Evolutionary conservation across 2,329 filamentous ascomycete species (phyloP).

Genomic region (Dactylellina drechsleri): DNA sequence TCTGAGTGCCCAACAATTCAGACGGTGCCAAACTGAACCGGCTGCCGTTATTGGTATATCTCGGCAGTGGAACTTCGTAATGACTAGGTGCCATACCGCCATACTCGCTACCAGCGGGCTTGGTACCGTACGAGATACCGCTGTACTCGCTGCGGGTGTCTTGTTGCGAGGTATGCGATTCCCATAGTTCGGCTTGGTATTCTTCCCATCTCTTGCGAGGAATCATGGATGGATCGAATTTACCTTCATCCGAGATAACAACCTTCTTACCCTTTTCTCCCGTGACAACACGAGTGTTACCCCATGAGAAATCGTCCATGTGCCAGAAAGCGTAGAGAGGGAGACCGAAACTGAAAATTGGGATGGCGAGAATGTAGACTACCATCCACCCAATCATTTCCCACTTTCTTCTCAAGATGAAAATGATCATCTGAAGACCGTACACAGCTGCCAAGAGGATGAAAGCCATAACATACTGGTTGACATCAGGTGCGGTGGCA

Average conservation of each 20-base stretch:
- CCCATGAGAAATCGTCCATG: slow-evolving; percentile 99
- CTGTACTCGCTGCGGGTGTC: slow-evolving; percentile 87
- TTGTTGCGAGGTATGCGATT: slow-evolving; percentile 79
- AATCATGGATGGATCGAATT: slow-evolving; percentile 91
- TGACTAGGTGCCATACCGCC: slow-evolving; percentile 68
- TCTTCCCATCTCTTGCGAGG: slow-evolving; percentile 99
- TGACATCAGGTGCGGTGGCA: slow-evolving; percentile 70
- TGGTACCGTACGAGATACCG: slow-evolving; percentile 94
- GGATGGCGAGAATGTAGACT: slow-evolving; percentile 89
- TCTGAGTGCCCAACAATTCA: slow-evolving; percentile 72
- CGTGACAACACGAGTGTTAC: slow-evolving; percentile 96
- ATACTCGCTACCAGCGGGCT: slow-evolving; percentile 67
- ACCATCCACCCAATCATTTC: slow-evolving; percentile 99
- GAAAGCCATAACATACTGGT: slow-evolving; percentile 75
- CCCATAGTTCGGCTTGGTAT: slow-evolving; percentile 97
- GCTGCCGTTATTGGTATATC: slow-evolving; percentile 65
- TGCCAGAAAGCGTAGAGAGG: slow-evolving; percentile 98
- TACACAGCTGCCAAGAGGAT: slow-evolving; percentile 94
- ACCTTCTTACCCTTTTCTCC: slow-evolving; percentile 93
- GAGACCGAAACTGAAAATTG: slow-evolving; percentile 88
- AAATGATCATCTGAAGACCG: slow-evolving; percentile 95
- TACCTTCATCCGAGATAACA: slow-evolving; percentile 94
- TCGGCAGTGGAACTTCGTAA: slow-evolving; percentile 66
- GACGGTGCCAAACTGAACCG: slow-evolving; percentile 84
- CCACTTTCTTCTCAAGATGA: slow-evolving; percentile 96